phyloP scores from a whole-genome alignment of 1,284 basidiomycete genomes.

The Athelia sp. region DNA sequence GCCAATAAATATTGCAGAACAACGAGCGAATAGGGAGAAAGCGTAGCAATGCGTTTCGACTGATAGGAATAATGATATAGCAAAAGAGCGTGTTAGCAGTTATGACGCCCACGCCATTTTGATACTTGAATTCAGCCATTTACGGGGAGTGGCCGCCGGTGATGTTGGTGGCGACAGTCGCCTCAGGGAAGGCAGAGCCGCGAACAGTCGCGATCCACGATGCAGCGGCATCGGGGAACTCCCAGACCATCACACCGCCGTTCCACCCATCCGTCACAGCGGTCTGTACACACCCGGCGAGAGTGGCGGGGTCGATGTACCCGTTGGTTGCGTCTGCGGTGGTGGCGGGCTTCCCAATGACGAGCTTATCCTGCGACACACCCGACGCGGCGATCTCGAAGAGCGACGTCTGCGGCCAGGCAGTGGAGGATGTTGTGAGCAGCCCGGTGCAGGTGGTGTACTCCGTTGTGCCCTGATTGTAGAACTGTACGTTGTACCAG shows the following conservation, averaged over 20 bases:
- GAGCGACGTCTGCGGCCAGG: constrained; percentile 44
- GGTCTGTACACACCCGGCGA: constrained; percentile 49
- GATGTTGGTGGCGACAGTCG: too few relatives aligned
- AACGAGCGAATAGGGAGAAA: too few relatives aligned
- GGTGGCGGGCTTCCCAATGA: constrained; percentile 61
- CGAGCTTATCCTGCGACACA: constrained; percentile 44
- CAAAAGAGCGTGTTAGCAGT: too few relatives aligned
- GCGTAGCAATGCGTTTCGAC: too few relatives aligned
- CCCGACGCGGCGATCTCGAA: constrained; percentile 61
- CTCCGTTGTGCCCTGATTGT: constrained; percentile 56
- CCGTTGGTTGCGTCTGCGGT: constrained; percentile 52
- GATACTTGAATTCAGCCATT: too few relatives aligned
- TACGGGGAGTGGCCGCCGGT: too few relatives aligned
- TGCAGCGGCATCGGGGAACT: not conserved
- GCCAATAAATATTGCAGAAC: too few relatives aligned
- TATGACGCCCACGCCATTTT: too few relatives aligned
- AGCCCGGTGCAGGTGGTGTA: constrained; percentile 55
- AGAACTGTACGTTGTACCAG: constrained; percentile 46
- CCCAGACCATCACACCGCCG: constrained; percentile 19
- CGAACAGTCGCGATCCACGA: not conserved
- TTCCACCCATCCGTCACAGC: constrained; percentile 56
- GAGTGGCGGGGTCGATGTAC: constrained; percentile 44
- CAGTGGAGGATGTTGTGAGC: constrained; percentile 44
- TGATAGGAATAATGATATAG: too few relatives aligned
- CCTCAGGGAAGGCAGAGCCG: not conserved